Evolutionary conservation across 2,329 filamentous ascomycete genomes (phyloP).

Genomic region (Fusarium dlaminii): DNA sequence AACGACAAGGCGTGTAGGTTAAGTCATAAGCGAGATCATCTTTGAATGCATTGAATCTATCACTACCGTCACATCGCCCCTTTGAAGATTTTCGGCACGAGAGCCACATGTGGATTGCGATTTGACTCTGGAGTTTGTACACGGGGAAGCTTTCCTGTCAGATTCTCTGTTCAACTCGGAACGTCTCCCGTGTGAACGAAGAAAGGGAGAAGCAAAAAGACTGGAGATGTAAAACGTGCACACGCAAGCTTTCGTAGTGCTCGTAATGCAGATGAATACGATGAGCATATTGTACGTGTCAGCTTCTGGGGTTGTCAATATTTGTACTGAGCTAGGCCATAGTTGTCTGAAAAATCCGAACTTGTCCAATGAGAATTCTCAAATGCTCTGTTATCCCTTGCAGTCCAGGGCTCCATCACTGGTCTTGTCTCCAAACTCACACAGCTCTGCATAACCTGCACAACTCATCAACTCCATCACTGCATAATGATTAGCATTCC

Average conservation of each 20-base stretch:
- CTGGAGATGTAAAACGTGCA: conserved; percentile 28
- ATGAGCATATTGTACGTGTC: conserved; percentile 3
- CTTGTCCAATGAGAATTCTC: conserved; percentile 20
- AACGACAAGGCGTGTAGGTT: conserved; percentile 4
- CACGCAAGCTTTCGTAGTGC: conserved; percentile 27
- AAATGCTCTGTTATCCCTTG: conserved; percentile 6
- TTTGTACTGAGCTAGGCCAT: background rate
- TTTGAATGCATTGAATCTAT: conserved; percentile 14
- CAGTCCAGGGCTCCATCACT: conserved; percentile 8
- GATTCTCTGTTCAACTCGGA: conserved; percentile 9
- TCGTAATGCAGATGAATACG: conserved; percentile 11
- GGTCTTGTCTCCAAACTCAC: background rate
- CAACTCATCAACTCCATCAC: conserved; percentile 9
- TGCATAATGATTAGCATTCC: conserved; percentile 21
- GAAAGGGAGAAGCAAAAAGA: conserved; percentile 15
- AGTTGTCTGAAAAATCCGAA: background rate
- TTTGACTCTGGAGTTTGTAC: conserved; percentile 4
- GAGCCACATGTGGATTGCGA: background rate
- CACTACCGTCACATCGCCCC: conserved; percentile 21
- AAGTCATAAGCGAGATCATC: conserved; percentile 35
- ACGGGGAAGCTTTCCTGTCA: background rate
- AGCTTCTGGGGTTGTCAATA: background rate
- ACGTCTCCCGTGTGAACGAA: conserved; percentile 14
- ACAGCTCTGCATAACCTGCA: conserved; percentile 25
- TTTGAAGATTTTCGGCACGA: background rate